Evolutionary conservation across 2,329 filamentous ascomycete species (phyloP), one percentile per base, ranked within the genome.

Genomic region (Alternaria conjuncta): DNA sequence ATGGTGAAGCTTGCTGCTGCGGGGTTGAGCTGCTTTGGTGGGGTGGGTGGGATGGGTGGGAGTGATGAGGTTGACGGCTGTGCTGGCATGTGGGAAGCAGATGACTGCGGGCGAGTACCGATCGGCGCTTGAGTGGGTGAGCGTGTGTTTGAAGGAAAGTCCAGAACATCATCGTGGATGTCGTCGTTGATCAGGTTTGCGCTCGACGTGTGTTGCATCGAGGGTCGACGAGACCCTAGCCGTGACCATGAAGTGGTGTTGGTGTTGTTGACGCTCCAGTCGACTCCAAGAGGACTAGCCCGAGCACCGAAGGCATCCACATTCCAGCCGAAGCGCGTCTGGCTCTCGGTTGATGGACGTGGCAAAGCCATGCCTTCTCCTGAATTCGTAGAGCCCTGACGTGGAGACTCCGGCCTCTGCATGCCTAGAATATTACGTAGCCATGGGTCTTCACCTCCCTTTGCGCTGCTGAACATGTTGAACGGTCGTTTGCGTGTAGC

Each of bases 1-100:
- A 72, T 69, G 67, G 91, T 95, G 77, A 98, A 98, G 1, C 91
- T 92, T 9, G 94, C 94, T 0, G 95, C 96, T 7, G 92, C 88
- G 8, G 96, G 96, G 73, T 99, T 98, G 26, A 98, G 85, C 71
- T 86, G 71, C 11, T 76, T 79, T 0, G 78, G 78, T 86, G 50
- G 88, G 72, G 80, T 89, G 83, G 44, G 84, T 75, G 56, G 82
- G 70, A 73, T 56, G 5, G 57, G 64, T 21, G 81, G 65, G 41
- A 70, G 44, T 5, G 63, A 61, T 15, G 62, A 55, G 75, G 55
- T 50, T 11, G 59, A 58, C 3, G 21, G 49, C 12, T 63, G 65
- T 0, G 20, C 62, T 2, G 73, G 72, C 65, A 77, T 73, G 36
- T 77, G 82, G 78, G 89, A 79, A 75, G 90, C 82, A 73, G 84